Conservation (phyloP, 2,329 filamentous ascomycete species). For the Didymosphaeria variabile region DNA sequence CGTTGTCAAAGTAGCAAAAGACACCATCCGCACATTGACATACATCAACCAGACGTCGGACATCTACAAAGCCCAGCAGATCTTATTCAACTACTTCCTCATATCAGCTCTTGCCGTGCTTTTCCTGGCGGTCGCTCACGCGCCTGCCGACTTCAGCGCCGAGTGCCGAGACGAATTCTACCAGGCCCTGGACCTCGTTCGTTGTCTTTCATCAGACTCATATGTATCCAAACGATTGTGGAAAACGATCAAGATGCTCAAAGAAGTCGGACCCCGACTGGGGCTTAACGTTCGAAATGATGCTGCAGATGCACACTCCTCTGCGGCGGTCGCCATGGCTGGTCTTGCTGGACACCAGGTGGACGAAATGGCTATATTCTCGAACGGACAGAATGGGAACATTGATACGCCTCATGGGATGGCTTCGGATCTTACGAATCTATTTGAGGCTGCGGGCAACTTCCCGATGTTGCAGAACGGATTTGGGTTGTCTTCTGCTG, state of each 20-base stretch:
- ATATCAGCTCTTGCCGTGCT: constrained; percentile 78
- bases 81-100: constrained; percentile 83
- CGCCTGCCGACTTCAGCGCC: constrained; percentile 74
- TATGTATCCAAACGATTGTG: constrained; percentile 78
- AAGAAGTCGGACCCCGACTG: constrained; percentile 75
- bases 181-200: constrained; percentile 77
- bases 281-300: constrained; percentile 63
- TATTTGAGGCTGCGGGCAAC: constrained; percentile 71
- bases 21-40: constrained; percentile 76
- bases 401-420: constrained; percentile 66
- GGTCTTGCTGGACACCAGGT: constrained; percentile 70
- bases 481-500: constrained; percentile 41
- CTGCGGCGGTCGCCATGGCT: constrained; percentile 72
- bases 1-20: constrained; percentile 77
- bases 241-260: constrained; percentile 75
- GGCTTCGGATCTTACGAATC: constrained; percentile 69
- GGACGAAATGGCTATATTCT: constrained; percentile 64
- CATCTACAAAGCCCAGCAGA: constrained; percentile 75
- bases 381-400: constrained; percentile 45
- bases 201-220: constrained; percentile 74
- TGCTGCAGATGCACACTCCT: constrained; percentile 65
- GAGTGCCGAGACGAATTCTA: constrained; percentile 79
- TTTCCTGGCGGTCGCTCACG: constrained; percentile 79
- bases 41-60: constrained; percentile 76
- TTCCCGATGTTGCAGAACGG: constrained; percentile 54